A percentile compares a stretch with the other conserved stretches of the same genome.
phyloP scores from a whole-genome alignment of 768 basidiomycete genomes.

The Sarcodon sp. region DNA sequence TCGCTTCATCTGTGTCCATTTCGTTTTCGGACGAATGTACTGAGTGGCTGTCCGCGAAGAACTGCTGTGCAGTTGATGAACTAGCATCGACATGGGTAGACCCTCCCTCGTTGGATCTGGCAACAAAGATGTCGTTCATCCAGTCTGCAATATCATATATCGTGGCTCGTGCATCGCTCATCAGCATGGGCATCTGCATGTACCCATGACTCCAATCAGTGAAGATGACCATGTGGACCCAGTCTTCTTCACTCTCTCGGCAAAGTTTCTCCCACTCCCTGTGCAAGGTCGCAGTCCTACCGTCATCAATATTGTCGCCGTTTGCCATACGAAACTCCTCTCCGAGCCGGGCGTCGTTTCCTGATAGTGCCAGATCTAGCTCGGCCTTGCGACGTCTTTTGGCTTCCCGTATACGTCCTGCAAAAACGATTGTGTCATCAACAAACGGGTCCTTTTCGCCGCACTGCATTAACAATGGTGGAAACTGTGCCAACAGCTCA shows the following conservation, averaged over 20 bases:
- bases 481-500: conserved; percentile 81
- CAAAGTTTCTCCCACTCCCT: conserved; percentile 48
- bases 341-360: conserved; percentile 51
- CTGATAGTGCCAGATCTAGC: conserved; percentile 45
- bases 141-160: conserved; percentile 82
- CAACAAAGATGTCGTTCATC: conserved; percentile 70
- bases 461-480: conserved; percentile 86
- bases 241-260: conserved; percentile 77
- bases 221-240: conserved; percentile 89
- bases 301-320: conserved; percentile 17
- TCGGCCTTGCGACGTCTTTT: conserved; percentile 75
- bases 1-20: conserved; percentile 59
- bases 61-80: too few relatives aligned
- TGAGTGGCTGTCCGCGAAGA: too few relatives aligned
- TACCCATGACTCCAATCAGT: conserved; percentile 97
- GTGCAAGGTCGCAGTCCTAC: conserved; percentile 25
- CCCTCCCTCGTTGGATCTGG: not conserved
- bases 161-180: conserved; percentile 70
- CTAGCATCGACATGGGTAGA: not conserved
- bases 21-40: conserved; percentile 25
- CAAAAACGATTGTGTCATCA: conserved; percentile 95
- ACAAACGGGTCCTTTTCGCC: conserved; percentile 93
- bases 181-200: conserved; percentile 85
- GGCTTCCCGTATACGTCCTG: conserved; percentile 88
- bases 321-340: conserved; percentile 50